Percentiles rank a stretch among this genome's conserved stretches.
These are phyloP conservation scores for Xylaria venustula DNA, from an alignment of 495 filamentous ascomycete species.

Conservation along the genomic window DNA sequence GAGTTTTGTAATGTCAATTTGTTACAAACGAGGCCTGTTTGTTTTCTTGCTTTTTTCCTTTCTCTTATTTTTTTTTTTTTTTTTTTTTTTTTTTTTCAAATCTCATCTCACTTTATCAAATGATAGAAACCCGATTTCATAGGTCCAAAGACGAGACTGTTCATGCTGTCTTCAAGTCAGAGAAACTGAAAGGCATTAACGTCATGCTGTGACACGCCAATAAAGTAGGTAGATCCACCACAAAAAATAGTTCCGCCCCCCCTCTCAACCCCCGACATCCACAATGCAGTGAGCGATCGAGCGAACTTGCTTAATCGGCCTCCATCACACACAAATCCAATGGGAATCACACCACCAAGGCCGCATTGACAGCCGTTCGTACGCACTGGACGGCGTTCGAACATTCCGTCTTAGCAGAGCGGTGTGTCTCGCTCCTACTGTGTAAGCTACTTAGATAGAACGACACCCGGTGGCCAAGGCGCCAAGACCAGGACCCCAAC, in stretches of 20 bases:
- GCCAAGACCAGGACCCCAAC: neutral
- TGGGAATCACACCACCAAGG: neutral
- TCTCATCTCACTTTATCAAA: neutral
- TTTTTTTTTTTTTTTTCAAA: neutral
- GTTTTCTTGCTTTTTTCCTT: neutral
- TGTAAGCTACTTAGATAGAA: too few relatives aligned
- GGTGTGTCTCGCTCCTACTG: too few relatives aligned
- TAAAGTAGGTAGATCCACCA: neutral
- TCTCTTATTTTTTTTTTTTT: neutral
- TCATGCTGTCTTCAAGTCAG: neutral
- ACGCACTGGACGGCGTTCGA: neutral
- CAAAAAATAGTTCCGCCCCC: neutral
- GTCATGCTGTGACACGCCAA: neutral
- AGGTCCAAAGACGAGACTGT: neutral
- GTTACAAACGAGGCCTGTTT: neutral
- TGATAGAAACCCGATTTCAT: neutral
- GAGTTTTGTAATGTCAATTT: neutral
- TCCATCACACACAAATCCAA: conserved; percentile 6
- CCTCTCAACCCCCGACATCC: conserved; percentile 7
- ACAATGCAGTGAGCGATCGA: neutral
- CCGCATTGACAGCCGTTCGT: neutral
- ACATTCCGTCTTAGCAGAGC: neutral
- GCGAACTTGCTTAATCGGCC: conserved; percentile 2
- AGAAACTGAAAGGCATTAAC: neutral
- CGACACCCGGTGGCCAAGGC: neutral